Evolutionary conservation across 2,329 filamentous ascomycete species (phyloP), one percentile per base, ranked within the genome.

Genomic region (Botrytis cinerea): DNA sequence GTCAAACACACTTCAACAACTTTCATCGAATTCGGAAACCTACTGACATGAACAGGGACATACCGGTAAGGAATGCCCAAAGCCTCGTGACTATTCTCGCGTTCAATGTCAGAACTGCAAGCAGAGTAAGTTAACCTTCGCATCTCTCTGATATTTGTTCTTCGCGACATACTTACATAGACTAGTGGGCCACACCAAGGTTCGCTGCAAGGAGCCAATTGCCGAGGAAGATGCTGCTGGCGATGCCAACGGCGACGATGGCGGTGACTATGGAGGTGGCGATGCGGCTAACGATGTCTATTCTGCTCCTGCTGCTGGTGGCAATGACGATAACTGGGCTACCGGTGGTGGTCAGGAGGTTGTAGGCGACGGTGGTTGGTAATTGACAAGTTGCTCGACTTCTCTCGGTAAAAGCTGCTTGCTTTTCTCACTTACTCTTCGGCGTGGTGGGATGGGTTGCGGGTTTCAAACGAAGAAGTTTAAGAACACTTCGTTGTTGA

Each of bases 91-190:
- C 78, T 86, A 84, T 62, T 83, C 84, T n/a, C 85, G 87, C 12
- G 84, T 90, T 74, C 86, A 88, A 80, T 91, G 89, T 82, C 82
- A 80, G 72, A 89, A 89, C 80, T 91, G 89, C 77, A 76, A 82
- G 48, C 74, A 86, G 76, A 83, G 80, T 80, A 81, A 79, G 81
- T 78, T 38, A 28, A 59, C 28, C 20, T 40, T n/a, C 28, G 20
- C 25, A 20, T 32, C 40, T 40, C 46, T 43, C 28, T 8, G 45
- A n/a, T 9, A 28, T 28, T 66, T 45, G 35, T 16, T 69, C 16
- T 59, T 74, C 73, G 10, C 3, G 20, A 48, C 32, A 20, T 28
- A 74, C n/a, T 70, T 9, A 59, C 43, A 48, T 25, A 46, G 66
- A 69, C 28, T 73, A 80, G 76, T 80, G 79, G 81, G 84, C 7